Evolutionary conservation across 352 stramenopile species (phyloP).

Genomic region (Globisporangium paroecandrum): DNA sequence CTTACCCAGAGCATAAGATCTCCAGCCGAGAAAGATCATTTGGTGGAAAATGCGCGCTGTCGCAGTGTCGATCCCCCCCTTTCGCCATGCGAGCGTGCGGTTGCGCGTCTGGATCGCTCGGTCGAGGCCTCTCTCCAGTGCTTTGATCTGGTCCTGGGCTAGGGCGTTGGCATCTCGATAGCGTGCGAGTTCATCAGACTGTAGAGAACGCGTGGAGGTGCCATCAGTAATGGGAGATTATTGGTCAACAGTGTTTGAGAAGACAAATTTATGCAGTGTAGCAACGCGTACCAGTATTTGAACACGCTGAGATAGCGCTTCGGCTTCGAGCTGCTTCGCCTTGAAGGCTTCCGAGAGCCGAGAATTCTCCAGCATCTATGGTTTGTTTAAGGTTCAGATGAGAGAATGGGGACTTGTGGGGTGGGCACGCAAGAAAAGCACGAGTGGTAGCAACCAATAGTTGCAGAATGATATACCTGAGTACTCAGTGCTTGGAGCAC

Average conservation of each 20-base stretch:
- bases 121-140: slow-evolving; percentile 21
- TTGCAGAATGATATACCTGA: slow-evolving; percentile 18
- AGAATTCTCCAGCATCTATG: slow-evolving; percentile 21
- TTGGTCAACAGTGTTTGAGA: not conserved
- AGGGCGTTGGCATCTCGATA: not conserved
- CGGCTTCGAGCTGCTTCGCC: slow-evolving; percentile 32
- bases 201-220: not conserved
- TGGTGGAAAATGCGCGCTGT: not conserved
- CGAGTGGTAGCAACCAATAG: not conserved
- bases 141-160: slow-evolving; percentile 17
- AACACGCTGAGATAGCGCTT: slow-evolving; percentile 13
- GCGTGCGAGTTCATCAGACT: slow-evolving; percentile 27
- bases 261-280: not conserved
- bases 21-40: slow-evolving; percentile 31
- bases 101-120: slow-evolving; percentile 29
- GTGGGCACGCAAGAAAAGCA: not conserved
- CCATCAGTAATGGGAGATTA: not conserved
- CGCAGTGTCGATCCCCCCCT: slow-evolving; percentile 15
- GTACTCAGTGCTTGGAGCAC: slow-evolving; percentile 7
- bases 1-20: slow-evolving; percentile 5
- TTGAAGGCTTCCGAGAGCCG: slow-evolving; percentile 18
- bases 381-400: not conserved
- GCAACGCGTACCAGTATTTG: slow-evolving; percentile 23
- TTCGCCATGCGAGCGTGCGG: slow-evolving; percentile 32
- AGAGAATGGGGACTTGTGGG: not conserved